Conservation (phyloP, 768 basidiomycete species). For the Suillus alpinus region DNA sequence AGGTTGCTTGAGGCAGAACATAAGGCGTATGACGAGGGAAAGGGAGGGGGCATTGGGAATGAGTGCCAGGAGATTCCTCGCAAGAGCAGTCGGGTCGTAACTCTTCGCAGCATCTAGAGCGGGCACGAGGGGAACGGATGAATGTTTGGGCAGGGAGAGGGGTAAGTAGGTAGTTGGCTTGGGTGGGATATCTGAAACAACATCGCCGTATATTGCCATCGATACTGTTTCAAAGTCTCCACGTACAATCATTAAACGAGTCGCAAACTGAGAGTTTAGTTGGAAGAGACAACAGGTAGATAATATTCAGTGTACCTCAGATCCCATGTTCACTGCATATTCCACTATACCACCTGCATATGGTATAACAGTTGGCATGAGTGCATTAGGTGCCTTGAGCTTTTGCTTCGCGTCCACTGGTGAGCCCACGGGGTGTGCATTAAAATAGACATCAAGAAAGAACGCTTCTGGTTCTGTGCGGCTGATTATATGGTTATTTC, state of each 20-base stretch:
- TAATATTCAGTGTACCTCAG: conserved; percentile 44
- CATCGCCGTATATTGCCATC: conserved; percentile 57
- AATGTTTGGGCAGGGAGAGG: conserved; percentile 32
- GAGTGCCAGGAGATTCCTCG: conserved; percentile 56
- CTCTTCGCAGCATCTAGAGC: conserved; percentile 60
- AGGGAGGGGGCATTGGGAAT: conserved; percentile 64
- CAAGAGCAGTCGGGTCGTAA: conserved; percentile 58
- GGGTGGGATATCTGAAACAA: conserved; percentile 44
- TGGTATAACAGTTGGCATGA: conserved; percentile 68
- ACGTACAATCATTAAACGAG: conserved; percentile 77
- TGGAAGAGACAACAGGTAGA: background rate
- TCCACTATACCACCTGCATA: conserved; percentile 69
- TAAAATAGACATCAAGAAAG: conserved; percentile 73
- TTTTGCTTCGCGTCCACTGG: conserved; percentile 51
- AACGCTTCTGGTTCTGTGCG: conserved; percentile 72
- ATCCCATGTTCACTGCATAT: conserved; percentile 67
- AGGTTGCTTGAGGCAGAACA: conserved; percentile 77
- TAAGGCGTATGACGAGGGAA: conserved; percentile 61
- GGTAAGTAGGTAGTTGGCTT: conserved; percentile 42
- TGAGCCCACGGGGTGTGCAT: conserved; percentile 52
- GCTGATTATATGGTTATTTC: conserved; percentile 33
- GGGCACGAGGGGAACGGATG: conserved; percentile 40
- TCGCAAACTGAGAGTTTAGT: conserved; percentile 50
- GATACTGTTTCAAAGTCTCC: conserved; percentile 70
- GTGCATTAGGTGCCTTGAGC: conserved; percentile 63